Percentiles rank a stretch among this genome's conserved stretches.
phyloP scores from a whole-genome alignment of 805 yeast species.

The Lipomyces japonicus region DNA sequence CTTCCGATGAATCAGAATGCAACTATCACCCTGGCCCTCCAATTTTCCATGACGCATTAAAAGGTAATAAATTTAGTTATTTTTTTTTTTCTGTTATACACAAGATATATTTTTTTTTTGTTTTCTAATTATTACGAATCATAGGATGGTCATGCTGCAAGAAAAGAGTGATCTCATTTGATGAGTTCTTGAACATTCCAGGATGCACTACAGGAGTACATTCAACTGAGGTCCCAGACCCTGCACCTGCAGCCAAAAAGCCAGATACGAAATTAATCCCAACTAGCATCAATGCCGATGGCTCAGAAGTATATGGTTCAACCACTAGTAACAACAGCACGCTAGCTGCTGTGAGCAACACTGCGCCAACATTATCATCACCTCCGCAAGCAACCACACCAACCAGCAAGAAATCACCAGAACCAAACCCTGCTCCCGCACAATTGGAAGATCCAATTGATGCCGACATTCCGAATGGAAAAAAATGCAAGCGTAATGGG shows the following conservation, averaged over 20 bases:
- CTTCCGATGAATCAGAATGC: conserved; percentile 23
- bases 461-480: conserved; percentile 28
- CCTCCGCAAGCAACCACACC: conserved; percentile 15
- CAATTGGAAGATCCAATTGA: conserved; percentile 30
- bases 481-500: conserved; percentile 31
- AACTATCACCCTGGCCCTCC: conserved; percentile 32
- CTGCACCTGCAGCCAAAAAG: conserved; percentile 3
- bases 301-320: conserved; percentile 24
- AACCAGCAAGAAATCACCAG: conserved; percentile 10
- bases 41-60: conserved; percentile 32
- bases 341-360: conserved; percentile 1
- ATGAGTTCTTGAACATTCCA: conserved; percentile 30
- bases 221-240: conserved; percentile 25
- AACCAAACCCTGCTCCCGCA: conserved; percentile 8
- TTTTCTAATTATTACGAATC: background rate
- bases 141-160: conserved; percentile 32
- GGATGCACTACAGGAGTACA: conserved; percentile 31
- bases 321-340: background rate
- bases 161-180: conserved; percentile 30
- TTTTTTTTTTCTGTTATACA: background rate
- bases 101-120: background rate
- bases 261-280: conserved; percentile 8
- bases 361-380: background rate
- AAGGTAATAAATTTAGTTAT: too few relatives aligned
- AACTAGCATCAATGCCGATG: conserved; percentile 19